Conservation (phyloP, 2,329 filamentous ascomycete species). For the Incumbomyces delicatus region DNA sequence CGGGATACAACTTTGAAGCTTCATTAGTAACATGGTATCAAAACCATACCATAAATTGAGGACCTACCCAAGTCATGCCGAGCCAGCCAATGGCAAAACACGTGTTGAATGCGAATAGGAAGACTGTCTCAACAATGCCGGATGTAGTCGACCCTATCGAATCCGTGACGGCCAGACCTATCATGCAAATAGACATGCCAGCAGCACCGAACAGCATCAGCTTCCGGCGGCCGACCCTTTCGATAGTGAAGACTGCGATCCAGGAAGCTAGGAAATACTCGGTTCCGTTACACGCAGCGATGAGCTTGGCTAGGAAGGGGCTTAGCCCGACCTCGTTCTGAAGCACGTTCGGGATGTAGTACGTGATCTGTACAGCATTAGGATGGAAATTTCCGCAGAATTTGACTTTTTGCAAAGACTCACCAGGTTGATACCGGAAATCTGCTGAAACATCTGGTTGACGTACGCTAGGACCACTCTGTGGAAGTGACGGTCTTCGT, state of each 20-base stretch:
- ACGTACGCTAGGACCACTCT: constrained; percentile 46
- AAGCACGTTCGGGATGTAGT: constrained; percentile 36
- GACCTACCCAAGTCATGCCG: constrained; percentile 26
- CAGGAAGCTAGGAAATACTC: constrained; percentile 46
- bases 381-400: constrained; percentile 11
- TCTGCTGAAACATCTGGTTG: constrained; percentile 47
- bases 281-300: constrained; percentile 45
- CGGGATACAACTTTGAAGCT: constrained; percentile 26
- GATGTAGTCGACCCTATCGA: constrained; percentile 28
- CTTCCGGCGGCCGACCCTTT: constrained; percentile 48
- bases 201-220: constrained; percentile 64
- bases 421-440: constrained; percentile 37
- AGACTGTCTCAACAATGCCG: constrained; percentile 38
- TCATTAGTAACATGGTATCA: no score
- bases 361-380: constrained; percentile 19
- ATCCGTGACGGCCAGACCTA: constrained; percentile 40
- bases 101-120: constrained; percentile 54
- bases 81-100: constrained; percentile 41
- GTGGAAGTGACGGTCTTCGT: constrained; percentile 46
- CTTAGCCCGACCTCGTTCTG: constrained; percentile 34
- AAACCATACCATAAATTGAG: no score
- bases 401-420: neutral
- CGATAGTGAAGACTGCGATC: constrained; percentile 43
- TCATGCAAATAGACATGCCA: constrained; percentile 58
- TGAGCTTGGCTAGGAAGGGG: constrained; percentile 34